A percentile compares a stretch with the other conserved stretches of the same genome.
Evolutionary conservation across 2,329 filamentous ascomycete species (phyloP).

Genomic region (Rhinocladiella similis): DNA sequence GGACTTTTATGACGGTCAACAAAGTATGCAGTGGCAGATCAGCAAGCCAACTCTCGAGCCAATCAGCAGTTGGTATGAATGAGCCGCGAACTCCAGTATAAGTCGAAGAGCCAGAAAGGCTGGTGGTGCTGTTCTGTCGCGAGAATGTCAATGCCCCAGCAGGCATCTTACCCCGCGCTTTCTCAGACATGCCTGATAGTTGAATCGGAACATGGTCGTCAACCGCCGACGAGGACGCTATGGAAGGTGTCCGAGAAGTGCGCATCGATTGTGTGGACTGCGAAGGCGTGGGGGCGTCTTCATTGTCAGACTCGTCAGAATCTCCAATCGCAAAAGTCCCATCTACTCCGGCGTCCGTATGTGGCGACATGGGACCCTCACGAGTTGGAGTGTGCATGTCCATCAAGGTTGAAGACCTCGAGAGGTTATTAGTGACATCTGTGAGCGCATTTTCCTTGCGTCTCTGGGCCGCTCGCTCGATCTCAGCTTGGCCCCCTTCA

Average conservation of each 20-base stretch:
- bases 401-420: slow-evolving; percentile 20
- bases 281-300: slow-evolving; percentile 62
- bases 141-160: slow-evolving; percentile 80
- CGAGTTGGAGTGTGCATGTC: slow-evolving; percentile 12
- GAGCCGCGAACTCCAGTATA: slow-evolving; percentile 54
- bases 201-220: slow-evolving; percentile 83
- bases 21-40: slow-evolving; percentile 86
- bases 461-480: slow-evolving; percentile 59
- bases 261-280: slow-evolving; percentile 56
- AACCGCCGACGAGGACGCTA: slow-evolving; percentile 62
- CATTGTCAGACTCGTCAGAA: slow-evolving; percentile 70
- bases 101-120: slow-evolving; percentile 66
- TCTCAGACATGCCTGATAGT: slow-evolving; percentile 91
- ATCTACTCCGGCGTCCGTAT: slow-evolving; percentile 44
- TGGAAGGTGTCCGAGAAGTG: slow-evolving; percentile 65
- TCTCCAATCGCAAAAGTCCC: slow-evolving; percentile 89
- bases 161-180: slow-evolving; percentile 93
- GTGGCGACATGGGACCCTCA: slow-evolving; percentile 7
- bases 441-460: slow-evolving; percentile 54
- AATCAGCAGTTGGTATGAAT: slow-evolving; percentile 77
- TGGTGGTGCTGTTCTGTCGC: slow-evolving; percentile 84
- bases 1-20: slow-evolving; percentile 69
- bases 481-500: slow-evolving; percentile 87
- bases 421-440: slow-evolving; percentile 12
- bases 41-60: slow-evolving; percentile 93